A percentile compares a stretch with the other conserved stretches of the same genome.
Conservation (phyloP, 257 asterid species). For the Coffea canephora region DNA sequence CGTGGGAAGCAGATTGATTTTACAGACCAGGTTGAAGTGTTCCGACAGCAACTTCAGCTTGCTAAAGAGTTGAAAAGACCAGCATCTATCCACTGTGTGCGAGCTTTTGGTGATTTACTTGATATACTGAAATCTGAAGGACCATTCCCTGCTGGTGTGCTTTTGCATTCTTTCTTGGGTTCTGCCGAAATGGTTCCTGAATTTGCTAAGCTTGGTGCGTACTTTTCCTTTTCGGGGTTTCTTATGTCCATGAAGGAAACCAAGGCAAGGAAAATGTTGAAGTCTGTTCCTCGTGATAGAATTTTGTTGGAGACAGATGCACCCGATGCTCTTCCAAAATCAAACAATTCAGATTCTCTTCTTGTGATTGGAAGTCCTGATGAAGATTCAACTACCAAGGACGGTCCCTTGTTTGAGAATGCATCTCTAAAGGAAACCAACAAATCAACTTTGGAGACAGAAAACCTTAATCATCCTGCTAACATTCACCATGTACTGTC, state of each 20-base stretch:
- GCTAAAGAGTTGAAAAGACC: constrained; percentile 80
- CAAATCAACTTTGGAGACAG: constrained; percentile 20
- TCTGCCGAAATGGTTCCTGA: constrained; percentile 96
- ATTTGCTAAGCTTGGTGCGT: constrained; percentile 72
- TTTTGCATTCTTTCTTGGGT: constrained; percentile 87
- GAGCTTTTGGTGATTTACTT: constrained; percentile 85
- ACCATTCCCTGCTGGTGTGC: constrained; percentile 79
- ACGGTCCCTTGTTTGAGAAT: neutral
- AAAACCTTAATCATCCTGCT: constrained; percentile 74
- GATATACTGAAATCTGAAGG: constrained; percentile 69
- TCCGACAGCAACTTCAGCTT: constrained; percentile 73
- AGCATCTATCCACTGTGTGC: constrained; percentile 90
- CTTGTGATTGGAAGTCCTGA: constrained; percentile 27
- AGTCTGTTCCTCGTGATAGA: constrained; percentile 70
- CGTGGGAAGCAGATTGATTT: constrained; percentile 65
- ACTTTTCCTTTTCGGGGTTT: constrained; percentile 92
- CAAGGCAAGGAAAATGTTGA: constrained; percentile 86
- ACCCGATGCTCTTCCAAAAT: constrained; percentile 75
- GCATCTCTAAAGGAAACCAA: constrained; percentile 10
- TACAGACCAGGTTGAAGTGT: constrained; percentile 65
- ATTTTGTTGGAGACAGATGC: constrained; percentile 96
- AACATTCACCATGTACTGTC: constrained; percentile 76
- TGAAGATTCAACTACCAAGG: constrained; percentile 10
- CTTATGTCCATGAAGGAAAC: constrained; percentile 83
- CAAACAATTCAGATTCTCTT: constrained; percentile 30